Percentiles rank a stretch among this genome's conserved stretches.
Conservation (phyloP, 1,139 yeast genomes). For the Sugiyamaella grinbergsii region DNA sequence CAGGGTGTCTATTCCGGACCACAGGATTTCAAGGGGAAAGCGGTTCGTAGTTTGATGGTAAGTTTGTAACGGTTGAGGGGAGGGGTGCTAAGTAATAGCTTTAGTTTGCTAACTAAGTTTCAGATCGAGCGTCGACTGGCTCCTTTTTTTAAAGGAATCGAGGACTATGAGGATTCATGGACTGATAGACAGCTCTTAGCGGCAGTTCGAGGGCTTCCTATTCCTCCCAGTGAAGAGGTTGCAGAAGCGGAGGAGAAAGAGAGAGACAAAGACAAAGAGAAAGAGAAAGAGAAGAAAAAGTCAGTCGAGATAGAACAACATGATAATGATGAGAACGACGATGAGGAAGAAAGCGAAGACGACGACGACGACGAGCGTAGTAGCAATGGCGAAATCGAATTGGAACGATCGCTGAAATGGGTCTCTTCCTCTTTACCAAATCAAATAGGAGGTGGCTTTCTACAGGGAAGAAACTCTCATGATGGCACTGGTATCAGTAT, state of each 20-base stretch:
- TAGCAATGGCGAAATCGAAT: neutral
- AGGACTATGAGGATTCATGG: slow-evolving; percentile 79
- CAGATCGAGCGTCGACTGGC: slow-evolving; percentile 65
- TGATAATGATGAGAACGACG: neutral
- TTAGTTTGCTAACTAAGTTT: too few relatives aligned
- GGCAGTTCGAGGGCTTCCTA: slow-evolving; percentile 47
- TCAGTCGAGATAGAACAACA: too few relatives aligned
- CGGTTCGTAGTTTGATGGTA: slow-evolving; percentile 65
- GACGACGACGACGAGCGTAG: neutral
- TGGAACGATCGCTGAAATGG: slow-evolving; percentile 9
- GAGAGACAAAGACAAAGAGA: neutral
- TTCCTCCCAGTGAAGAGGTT: slow-evolving; percentile 24
- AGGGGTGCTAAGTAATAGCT: too few relatives aligned
- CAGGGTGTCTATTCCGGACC: slow-evolving; percentile 80
- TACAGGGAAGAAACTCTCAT: slow-evolving; percentile 9
- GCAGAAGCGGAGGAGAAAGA: slow-evolving; percentile 2
- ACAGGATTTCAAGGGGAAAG: slow-evolving; percentile 70
- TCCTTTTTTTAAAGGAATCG: slow-evolving; percentile 88
- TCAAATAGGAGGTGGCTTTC: slow-evolving; percentile 5
- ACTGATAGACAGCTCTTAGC: slow-evolving; percentile 65
- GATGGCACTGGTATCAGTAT: slow-evolving; percentile 5
- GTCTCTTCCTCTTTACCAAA: slow-evolving; percentile 15
- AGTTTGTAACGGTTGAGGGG: too few relatives aligned
- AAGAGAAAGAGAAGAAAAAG: slow-evolving; percentile 1
- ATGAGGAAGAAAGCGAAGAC: slow-evolving; percentile 2